These are phyloP conservation scores for Chaetomium fimeti DNA, from an alignment of 495 filamentous ascomycete species.

Conservation along the genomic window DNA sequence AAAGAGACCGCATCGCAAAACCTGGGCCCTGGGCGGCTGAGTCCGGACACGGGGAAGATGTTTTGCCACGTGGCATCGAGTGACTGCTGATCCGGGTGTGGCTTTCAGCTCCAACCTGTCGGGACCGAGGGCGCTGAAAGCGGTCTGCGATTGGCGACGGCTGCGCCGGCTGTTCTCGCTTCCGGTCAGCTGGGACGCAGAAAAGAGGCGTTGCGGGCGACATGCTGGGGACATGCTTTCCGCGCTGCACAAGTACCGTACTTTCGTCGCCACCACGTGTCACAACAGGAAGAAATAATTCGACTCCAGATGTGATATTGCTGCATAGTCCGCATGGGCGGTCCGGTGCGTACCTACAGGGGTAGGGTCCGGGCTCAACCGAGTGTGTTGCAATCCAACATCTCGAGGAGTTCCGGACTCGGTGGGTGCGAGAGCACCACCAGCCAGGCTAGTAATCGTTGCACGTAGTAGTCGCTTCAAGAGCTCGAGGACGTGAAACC, in stretches of 20 bases:
- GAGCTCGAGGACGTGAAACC: too few relatives aligned
- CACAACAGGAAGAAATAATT: not conserved
- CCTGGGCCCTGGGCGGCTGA: too few relatives aligned
- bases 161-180: not conserved
- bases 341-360: not conserved
- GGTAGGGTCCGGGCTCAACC: not conserved
- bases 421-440: too few relatives aligned
- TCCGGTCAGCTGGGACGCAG: constrained; percentile 3
- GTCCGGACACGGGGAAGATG: not conserved
- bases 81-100: constrained; percentile 1
- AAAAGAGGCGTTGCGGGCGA: not conserved
- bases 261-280: not conserved
- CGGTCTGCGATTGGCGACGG: not conserved
- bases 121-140: not conserved
- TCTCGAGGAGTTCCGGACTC: not conserved
- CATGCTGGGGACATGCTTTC: not conserved
- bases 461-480: too few relatives aligned
- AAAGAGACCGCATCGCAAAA: too few relatives aligned
- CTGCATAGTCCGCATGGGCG: not conserved
- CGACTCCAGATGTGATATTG: not conserved
- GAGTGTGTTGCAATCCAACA: not conserved
- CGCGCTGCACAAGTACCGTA: not conserved
- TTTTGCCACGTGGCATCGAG: not conserved
- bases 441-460: too few relatives aligned
- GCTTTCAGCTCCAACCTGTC: constrained; percentile 12